These are phyloP conservation scores for Trametes maxima DNA, from an alignment of 768 basidiomycete genomes.

Conservation along the genomic window DNA sequence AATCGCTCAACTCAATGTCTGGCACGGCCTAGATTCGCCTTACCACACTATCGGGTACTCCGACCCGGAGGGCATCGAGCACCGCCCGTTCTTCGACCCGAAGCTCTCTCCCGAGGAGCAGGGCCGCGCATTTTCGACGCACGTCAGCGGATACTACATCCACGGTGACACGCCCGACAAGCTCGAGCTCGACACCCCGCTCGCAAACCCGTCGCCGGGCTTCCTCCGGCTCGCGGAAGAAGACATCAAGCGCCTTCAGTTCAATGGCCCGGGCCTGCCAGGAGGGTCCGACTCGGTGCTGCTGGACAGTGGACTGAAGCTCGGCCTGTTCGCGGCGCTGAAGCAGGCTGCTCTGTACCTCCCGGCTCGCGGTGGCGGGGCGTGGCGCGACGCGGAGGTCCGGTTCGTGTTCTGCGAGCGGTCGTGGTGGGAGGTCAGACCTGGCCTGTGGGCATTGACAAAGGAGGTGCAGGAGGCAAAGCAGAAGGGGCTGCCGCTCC, in stretches of 20 bases:
- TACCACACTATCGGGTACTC: not conserved
- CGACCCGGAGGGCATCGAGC: not conserved
- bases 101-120: not conserved
- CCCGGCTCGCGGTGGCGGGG: not conserved
- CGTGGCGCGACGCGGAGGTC: conserved; percentile 5
- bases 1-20: not conserved
- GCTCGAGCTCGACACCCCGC: conserved; percentile 16
- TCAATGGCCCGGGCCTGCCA: conserved; percentile 10
- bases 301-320: conserved; percentile 5
- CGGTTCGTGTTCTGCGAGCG: not conserved
- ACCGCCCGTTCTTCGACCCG: conserved; percentile 13
- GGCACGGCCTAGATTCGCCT: not conserved
- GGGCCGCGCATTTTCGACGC: not conserved
- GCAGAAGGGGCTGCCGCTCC: not conserved
- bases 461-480: conserved; percentile 2
- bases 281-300: conserved; percentile 21
- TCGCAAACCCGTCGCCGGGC: conserved; percentile 15
- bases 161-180: conserved; percentile 4
- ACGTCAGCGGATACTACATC: conserved; percentile 17
- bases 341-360: conserved; percentile 12
- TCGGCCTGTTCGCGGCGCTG: conserved; percentile 6
- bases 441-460: not conserved
- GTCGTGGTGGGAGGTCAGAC: conserved; percentile 2
- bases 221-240: conserved; percentile 13
- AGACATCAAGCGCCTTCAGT: conserved; percentile 5